Base-by-base conservation (phyloP, 306 rosid genomes). In the Trichosanthes cucumerina region DNA sequence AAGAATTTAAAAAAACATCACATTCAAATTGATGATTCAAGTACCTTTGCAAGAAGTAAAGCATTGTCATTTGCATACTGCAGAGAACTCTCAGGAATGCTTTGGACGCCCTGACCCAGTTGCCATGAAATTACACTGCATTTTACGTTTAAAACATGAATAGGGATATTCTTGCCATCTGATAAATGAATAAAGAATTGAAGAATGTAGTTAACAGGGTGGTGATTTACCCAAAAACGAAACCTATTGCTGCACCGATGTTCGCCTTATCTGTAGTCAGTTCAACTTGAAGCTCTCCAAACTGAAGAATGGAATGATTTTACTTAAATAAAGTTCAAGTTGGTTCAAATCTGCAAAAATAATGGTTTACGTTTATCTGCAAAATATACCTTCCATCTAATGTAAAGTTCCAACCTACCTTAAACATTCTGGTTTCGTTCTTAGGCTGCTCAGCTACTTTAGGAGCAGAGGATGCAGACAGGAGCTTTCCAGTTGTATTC, bases 61-160 rank as follows among this genome's bases (percentile, higher is more conserved):
- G 97, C 98, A 82, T 91, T 95, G 82, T 91, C 92, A 86, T 95
- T 92, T 44, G 98, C 96, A 60, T 92, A 94, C 85, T 92, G 84
- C 85, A 92, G 71, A 46, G 92, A 87, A 76, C 86, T 86, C 79
- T 89, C 98, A 6, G 91, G 97, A 82, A 79, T 87, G 87, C 80
- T 86, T 78, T 89, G 95, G 84, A 94, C 36, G 34, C 96, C 97
- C 83, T 89, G 96, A 80, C 89, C 93, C 81, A 92, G 79, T 83
- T 88, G 78, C 97, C 95, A 94, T 63, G 97, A 88, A 83, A 94
- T 91, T 79, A 94, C 82, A 88, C 97, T 92, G 47, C 34, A 77
- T 75, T 76, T 80, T 38, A 57, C 36, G 58, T 46, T 71, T 24
- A 69, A 82, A 21, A 52, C 19, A 49, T 56, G 13, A 64, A 84